Conservation (phyloP, 352 stramenopile species). For the Phytophthora podocarpi region DNA sequence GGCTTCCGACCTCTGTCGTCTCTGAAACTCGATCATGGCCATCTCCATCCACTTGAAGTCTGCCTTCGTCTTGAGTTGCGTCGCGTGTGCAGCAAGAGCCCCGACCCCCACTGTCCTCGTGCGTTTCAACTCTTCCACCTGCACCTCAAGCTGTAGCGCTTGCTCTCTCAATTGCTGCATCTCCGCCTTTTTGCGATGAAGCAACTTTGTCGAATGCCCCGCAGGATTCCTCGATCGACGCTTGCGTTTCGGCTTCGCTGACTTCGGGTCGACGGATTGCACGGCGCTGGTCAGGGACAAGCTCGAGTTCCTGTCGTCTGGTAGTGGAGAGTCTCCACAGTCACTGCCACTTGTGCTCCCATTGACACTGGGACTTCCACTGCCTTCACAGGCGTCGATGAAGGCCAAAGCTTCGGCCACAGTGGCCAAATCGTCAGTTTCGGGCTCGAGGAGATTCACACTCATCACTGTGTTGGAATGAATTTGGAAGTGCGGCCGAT, state of each 20-base stretch:
- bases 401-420: conserved; percentile 37
- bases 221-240: conserved; percentile 23
- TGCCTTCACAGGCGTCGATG: conserved; percentile 32
- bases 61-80: conserved; percentile 13
- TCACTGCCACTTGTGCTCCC: conserved; percentile 15
- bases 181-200: conserved; percentile 39
- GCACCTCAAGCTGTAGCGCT: conserved; percentile 17
- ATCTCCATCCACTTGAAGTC: conserved; percentile 27
- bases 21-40: conserved; percentile 23
- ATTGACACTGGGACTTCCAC: neutral
- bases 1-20: conserved; percentile 22
- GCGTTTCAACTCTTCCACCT: conserved; percentile 18
- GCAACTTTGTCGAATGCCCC: conserved; percentile 31
- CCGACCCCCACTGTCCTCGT: conserved; percentile 3
- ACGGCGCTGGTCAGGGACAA: too few species aligned
- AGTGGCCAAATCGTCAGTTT: conserved; percentile 31
- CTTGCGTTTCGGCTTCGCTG: conserved; percentile 16
- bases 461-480: conserved; percentile 6
- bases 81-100: conserved; percentile 8
- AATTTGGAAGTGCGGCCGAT: conserved; percentile 7
- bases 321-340: neutral
- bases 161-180: conserved; percentile 28
- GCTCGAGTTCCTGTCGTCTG: neutral
- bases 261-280: neutral
- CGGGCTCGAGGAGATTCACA: conserved; percentile 8